Base-by-base conservation (phyloP, 202 grass and related monocot species). In the Bolboschoenoplectus hybrid region DNA sequence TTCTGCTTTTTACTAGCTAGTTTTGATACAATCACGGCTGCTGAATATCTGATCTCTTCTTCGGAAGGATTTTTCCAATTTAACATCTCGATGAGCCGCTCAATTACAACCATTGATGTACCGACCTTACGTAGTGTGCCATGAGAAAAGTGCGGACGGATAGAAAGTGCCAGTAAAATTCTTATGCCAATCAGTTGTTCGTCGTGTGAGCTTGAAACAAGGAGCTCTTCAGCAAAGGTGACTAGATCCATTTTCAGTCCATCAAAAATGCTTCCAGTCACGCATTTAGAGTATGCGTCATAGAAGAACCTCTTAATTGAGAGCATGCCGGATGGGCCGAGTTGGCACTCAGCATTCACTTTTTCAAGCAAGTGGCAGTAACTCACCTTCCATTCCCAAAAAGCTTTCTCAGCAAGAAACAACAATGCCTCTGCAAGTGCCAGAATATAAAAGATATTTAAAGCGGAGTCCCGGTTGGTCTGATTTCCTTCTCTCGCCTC, bases 171-270 rank as follows among this genome's bases (percentile, higher is more conserved):
- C 50, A 89, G 89, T 5, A 97, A 87, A 84, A 97, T 91, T 8
- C 92, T 84, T 0, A 80, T 69, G 32, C 88, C 91, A 43, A 97
- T 91, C 32, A 89, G 90, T 85, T 97, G 92, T 87, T 94, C 92
- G 44, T 93, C 91, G 74, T 69, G 87, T 41, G 92, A 97, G 2
- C 80, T 88, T 0, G 41, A 89, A 1, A 89, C 74, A 19, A 97
- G 17, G 32, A 97, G 95, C 66, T 97, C 92, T 74, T 86, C 74
- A 2, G 91, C 88, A 84, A 97, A 97, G 67, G 91, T 90, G 9
- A 94, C 88, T 13, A 97, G 86, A 86, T 97, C 92, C 95, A 94
- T 94, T 38, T 91, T 90, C 3, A 97, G 80, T 10, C 95, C 95
- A 65, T 94, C 92, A 82, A 97, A 90, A 61, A 94, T 85, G 85